Evolutionary conservation across 345 rosid genomes (phyloP), one percentile per base, ranked within the genome.

Genomic region (Rhodamnia rubescens): DNA sequence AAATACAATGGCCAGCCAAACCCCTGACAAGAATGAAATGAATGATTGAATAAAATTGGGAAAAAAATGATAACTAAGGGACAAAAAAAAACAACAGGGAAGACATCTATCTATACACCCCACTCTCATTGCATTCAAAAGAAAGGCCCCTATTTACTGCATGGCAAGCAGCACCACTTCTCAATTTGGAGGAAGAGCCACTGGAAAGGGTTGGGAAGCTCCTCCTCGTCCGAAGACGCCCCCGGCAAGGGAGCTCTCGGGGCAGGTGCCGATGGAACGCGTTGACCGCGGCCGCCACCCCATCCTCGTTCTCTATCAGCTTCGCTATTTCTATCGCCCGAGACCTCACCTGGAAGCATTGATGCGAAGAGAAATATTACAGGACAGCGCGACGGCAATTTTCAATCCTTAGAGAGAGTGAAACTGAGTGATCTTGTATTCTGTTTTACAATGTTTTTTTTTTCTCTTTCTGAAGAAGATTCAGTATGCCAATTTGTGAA

Each of bases 191-290:
- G 87, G 85, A 95, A 94, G 85, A 97, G 78, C 94, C 93, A 87
- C 84, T 92, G 95, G 40, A 95, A n/a, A 59, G 94, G 89, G 87
- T 91, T 88, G 50, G 93, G 93, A 61, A 52, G 59, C 54, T 90
- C 93, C 6, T 91, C 94, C 22, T 90, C 94, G 29, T 90, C 93
- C 5, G 89, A 89, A 2, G 89, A 83, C 24, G 91, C 83, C 26
- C 61, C 50, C 1, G 93, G 92, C 84, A 93, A 36, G 47, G 99
- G 98, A 82, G 84, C 89, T 93, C 95, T 0, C 84, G 83, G 52
- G 99, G 99, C 51, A 97, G 91, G 89, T 97, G 98, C 85, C 93
- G 89, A 87, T 97, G 98, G 89, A 97, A 97, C 54, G 97, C 98
- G 85, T 94, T 92, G 47, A 97, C 98, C 14, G 99, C 98, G 57